Evolutionary conservation across 1,284 basidiomycete genomes (phyloP), one percentile per base, ranked within the genome.

Genomic region (Ganoderma meredithae): DNA sequence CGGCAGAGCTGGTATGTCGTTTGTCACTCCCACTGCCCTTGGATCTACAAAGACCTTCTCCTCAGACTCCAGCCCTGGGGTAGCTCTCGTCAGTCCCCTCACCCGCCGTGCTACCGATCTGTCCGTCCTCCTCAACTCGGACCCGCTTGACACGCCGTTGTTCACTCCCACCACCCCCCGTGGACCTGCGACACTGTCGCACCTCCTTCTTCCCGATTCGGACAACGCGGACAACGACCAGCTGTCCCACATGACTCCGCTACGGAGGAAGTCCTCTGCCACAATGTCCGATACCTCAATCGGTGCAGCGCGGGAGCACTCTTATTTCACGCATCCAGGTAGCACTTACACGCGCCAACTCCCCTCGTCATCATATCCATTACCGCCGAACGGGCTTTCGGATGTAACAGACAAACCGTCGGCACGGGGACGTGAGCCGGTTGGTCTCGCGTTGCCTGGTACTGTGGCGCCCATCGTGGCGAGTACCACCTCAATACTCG

Each of bases 21-120:
- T 72, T 67, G 61, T 67, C 70, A 69, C 66, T 63, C 67, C 68
- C 63, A 62, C 64, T 64, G 61, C 69, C 52, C 63, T 63, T 39
- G 44, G 65, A 65, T 70, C 69, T 49, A 44, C 62, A 19, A 67
- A 70, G 17, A 62, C 64, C 55, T 64, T 69, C 53, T 62, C 74
- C 39, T 68, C 71, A 44, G 69, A 73, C 56, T 58, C 69, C 15
- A 74, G 69, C 61, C 71, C 71, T 22, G 67, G 70, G 9, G 63
- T 66, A 17, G 68, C 71, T 40, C 49, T 65, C 33, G 66, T 70
- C 55, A 78, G 76, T 60, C 84, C 85, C n/a, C 74, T 87, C 31
- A 76, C 81, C 53, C 83, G 90, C 66, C 83, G 90, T 44, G 89
- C 90, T 6, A 93, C 91, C 52, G 88, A 90, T 80, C 84, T 93